Evolutionary conservation across 352 stramenopile genomes (phyloP).

Genomic region (Pythium pyrilobum): DNA sequence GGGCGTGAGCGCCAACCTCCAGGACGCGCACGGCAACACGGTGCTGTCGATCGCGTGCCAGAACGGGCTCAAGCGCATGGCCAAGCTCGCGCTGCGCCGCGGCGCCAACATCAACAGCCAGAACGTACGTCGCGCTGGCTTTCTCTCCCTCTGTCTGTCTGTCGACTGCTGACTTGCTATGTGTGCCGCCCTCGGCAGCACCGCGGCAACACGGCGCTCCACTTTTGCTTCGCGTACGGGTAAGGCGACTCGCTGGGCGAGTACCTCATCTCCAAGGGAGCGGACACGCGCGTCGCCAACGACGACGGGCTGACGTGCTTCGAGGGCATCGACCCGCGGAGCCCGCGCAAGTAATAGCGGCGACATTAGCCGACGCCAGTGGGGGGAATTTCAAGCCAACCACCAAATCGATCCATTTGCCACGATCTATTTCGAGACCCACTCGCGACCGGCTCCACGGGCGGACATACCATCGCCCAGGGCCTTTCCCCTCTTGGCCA

Average conservation of each 20-base stretch:
- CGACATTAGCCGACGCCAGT: too few species aligned
- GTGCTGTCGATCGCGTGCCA: conserved; percentile 86
- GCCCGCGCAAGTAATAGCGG: conserved; percentile 26
- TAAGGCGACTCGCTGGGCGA: conserved; percentile 83
- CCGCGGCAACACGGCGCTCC: conserved; percentile 84
- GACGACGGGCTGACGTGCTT: conserved; percentile 58
- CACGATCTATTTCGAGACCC: too few species aligned
- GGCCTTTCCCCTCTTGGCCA: not conserved
- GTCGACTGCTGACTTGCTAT: not conserved
- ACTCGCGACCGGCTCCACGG: too few species aligned
- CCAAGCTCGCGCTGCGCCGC: conserved; percentile 76
- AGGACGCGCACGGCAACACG: conserved; percentile 81
- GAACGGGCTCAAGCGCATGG: conserved; percentile 89
- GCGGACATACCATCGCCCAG: too few species aligned
- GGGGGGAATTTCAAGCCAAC: too few species aligned
- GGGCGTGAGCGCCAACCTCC: conserved; percentile 73
- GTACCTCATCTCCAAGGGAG: conserved; percentile 88
- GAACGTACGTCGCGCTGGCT: conserved; percentile 45
- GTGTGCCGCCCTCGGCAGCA: conserved; percentile 22
- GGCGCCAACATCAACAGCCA: conserved; percentile 86
- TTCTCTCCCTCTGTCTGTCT: not conserved
- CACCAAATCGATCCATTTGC: too few species aligned
- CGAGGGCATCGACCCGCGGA: conserved; percentile 44
- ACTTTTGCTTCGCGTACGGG: conserved; percentile 89
- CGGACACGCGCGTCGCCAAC: conserved; percentile 67